Evolutionary conservation across 495 filamentous ascomycete species (phyloP), one percentile per base, ranked within the genome.

Genomic region (Massariosphaeria phaeospora): DNA sequence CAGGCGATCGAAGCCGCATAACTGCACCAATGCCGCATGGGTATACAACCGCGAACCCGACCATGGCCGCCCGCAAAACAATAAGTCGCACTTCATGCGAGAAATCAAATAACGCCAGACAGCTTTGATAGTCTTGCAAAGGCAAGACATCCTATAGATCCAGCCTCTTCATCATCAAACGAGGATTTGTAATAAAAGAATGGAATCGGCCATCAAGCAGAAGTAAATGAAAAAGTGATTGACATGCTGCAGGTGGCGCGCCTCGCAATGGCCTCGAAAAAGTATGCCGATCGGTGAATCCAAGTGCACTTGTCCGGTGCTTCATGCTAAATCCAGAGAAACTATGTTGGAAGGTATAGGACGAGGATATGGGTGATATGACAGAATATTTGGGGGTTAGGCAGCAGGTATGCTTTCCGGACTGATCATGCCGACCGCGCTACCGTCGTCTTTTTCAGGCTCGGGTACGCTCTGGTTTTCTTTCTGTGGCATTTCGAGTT

Each of bases 351-450:
- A 3, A 25, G 20, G 40, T 15, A 40, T 39, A 15, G n/a, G 35
- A 12, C 35, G 5, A 39, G n/a, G n/a, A 39, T 12, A 5, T 18
- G n/a, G n/a, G n/a, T n/a, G n/a, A n/a, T n/a, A n/a, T n/a, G n/a
- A n/a, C n/a, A n/a, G n/a, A n/a, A n/a, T n/a, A n/a, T n/a, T n/a
- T n/a, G n/a, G n/a, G 10, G 18, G 4, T 49, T 29, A 61, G 3
- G 57, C 35, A 3, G 51, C 57, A 12, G 33, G 36, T 38, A 71
- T 67, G 48, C 69, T 71, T 47, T 71, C 69, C 1, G 69, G 69
- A 54, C 67, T 69, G 24, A 71, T 71, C 69, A 69, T 69, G 13
- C 56, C 68, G 13, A 62, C 66, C 15, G 56, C 69, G 39, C 59
- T 59, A 15, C 59, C 63, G 31, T 54, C 64, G 31, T 66, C 66